Evolutionary conservation across 176 grass and related monocot genomes (phyloP), one percentile per base, ranked within the genome.

Genomic region (Cenchrus purpureus): DNA sequence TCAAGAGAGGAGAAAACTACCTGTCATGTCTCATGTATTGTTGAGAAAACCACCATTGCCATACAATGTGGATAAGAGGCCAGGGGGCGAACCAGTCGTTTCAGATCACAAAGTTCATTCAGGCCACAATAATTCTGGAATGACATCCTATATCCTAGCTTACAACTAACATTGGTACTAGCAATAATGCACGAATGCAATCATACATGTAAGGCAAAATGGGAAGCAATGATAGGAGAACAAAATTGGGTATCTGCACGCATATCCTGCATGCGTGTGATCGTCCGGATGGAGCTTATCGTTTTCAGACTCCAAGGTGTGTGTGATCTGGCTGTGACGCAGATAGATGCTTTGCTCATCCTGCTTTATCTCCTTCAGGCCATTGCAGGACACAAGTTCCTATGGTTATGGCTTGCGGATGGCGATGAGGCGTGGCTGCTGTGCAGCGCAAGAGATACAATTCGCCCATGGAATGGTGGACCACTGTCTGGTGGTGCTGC

Each of bases 61-160:
- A 82, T 61, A 77, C 86, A 53, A 22, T 68, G 25, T 52, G 71
- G 79, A 87, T 87, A 82, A 82, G 66, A 79, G 28, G 45, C 6
- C 8, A 6, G 45, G 11, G 51, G 71, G 74, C 34, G 40, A 57
- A 37, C 53, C 51, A 70, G 66, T 40, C 3, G 37, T 19, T 50
- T 22, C 65, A 62, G 65, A 72, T 58, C 53, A 43, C 34, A 43
- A 76, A 76, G 44, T 32, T n/a, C 67, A 65, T 45, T n/a, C 56
- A 32, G 84, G 5, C 57, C 84, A 65, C 77, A 80, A 81, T 68
- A 81, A 76, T 68, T 68, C 51, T 25, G 48, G 31, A 28, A 60
- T 14, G n/a, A 31, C 48, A 56, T 49, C 37, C 1, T 56, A 12
- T 42, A 40, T 40, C 37, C 37, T 40, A 40, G 37, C 61, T 4